Percentiles rank a stretch among this genome's conserved stretches.
phyloP scores from a whole-genome alignment of 805 yeast genomes.

The Pichia pseudocactophila region DNA sequence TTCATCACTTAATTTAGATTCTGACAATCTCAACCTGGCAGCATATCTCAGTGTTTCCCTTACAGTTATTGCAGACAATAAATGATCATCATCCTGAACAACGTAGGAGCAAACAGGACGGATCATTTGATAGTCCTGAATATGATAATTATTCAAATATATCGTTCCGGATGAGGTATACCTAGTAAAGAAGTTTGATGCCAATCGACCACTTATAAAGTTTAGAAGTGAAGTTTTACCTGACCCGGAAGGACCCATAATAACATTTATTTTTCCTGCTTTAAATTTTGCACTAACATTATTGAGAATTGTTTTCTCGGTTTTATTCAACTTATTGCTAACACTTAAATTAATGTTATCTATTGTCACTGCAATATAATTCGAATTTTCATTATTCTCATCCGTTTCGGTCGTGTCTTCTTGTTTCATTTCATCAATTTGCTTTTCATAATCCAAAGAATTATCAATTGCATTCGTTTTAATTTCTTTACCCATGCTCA shows the following conservation, averaged over 20 bases:
- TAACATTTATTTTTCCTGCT: slow-evolving; percentile 54
- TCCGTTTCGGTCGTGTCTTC: neutral
- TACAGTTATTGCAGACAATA: slow-evolving; percentile 66
- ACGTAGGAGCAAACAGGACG: slow-evolving; percentile 60
- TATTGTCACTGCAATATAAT: slow-evolving; percentile 14
- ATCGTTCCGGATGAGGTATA: slow-evolving; percentile 34
- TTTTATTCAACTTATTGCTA: slow-evolving; percentile 13
- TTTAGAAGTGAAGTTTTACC: slow-evolving; percentile 68
- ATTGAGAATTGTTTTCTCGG: slow-evolving; percentile 30
- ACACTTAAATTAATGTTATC: slow-evolving; percentile 20
- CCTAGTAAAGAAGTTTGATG: slow-evolving; percentile 23
- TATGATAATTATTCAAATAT: slow-evolving; percentile 31
- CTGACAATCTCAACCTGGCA: slow-evolving; percentile 57
- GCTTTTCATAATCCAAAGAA: slow-evolving; percentile 8
- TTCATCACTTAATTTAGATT: slow-evolving; percentile 24
- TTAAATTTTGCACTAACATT: slow-evolving; percentile 43
- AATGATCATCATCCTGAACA: slow-evolving; percentile 69
- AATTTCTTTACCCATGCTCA: slow-evolving; percentile 37
- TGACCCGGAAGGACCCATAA: slow-evolving; percentile 77
- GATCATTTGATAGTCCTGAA: slow-evolving; percentile 23
- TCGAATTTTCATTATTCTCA: neutral
- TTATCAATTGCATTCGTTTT: slow-evolving; percentile 13
- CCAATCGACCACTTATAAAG: slow-evolving; percentile 50
- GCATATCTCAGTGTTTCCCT: slow-evolving; percentile 67
- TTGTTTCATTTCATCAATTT: neutral